Base-by-base conservation (phyloP, 2,329 filamentous ascomycete species). In the Fusarium annulatum region DNA sequence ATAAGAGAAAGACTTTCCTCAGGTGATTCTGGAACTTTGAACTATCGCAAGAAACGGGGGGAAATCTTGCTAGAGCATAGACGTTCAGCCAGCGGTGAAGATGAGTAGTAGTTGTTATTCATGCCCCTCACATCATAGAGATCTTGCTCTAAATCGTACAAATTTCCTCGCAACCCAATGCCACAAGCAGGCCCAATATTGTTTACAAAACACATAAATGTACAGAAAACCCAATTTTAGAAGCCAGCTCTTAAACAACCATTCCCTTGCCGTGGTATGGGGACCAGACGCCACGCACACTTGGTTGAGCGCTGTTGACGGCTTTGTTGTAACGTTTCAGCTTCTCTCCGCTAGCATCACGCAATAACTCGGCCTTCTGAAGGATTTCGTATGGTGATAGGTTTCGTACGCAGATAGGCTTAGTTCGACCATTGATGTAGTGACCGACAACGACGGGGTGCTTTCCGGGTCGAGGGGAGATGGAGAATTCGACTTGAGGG, bases 351-450 rank as follows among this genome's bases (percentile, higher is more conserved):
- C 88, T 95, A 28, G 92, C 90, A 81, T 94, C 90, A 67, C 93
- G 88, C 77, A 96, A 81, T 69, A 94, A 82, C 80, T 93, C 88
- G 1, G 88, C 91, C 87, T 98, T 98, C 80, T 94, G 87, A 62
- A 95, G 81, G 42, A 99, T 92, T 81, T 97, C 92, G 68, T 92
- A 89, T 36, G 91, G 90, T 76, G 95, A 91, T 80, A 98, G 83
- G 79, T 97, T 98, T 77, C 93, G 90, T 64, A 98, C 95, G 82
- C 95, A 98, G 59, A 98, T 90, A 15, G 94, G 89, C 82, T 96
- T 96, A 71, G 93, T 88, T 34, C 91, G 88, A 71, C 96, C 95
- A 82, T 98, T 98, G 86, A 98, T 94, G 85, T 97, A 99, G 83
- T 94, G 89, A 65, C 94, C 96, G 78, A 92, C 91, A 78, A 99